These are phyloP conservation scores for Coemansia sp. DNA, from an alignment of 192 early-diverging fungal species.

Conservation along the genomic window DNA sequence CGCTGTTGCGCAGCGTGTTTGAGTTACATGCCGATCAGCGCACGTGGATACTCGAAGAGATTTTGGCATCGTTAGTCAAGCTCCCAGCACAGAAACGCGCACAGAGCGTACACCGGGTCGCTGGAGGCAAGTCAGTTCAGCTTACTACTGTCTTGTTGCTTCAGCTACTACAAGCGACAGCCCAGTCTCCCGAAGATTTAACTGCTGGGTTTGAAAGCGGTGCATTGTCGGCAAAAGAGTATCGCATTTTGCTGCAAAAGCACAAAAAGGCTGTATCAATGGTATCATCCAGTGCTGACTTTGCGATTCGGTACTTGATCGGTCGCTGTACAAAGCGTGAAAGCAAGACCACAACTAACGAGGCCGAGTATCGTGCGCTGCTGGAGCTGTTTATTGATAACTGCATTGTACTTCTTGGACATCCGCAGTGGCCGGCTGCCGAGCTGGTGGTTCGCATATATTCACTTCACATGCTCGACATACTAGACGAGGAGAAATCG, in stretches of 20 bases:
- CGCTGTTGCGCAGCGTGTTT: conserved; percentile 40
- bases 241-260: conserved; percentile 29
- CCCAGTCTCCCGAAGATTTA: conserved; percentile 35
- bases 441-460: conserved; percentile 69
- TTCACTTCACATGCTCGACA: conserved; percentile 66
- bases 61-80: conserved; percentile 70
- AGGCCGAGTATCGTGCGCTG: conserved; percentile 70
- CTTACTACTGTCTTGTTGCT: conserved; percentile 71
- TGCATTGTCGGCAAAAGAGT: conserved; percentile 34
- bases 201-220: conserved; percentile 37
- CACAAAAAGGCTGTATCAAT: conserved; percentile 56
- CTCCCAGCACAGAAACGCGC: conserved; percentile 61
- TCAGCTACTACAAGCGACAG: conserved; percentile 61
- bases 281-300: conserved; percentile 57
- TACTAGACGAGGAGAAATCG: conserved; percentile 62
- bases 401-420: conserved; percentile 65
- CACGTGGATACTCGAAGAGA: conserved; percentile 83
- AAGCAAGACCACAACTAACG: conserved; percentile 49
- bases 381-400: conserved; percentile 76
- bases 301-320: conserved; percentile 63
- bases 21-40: conserved; percentile 58
- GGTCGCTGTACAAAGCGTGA: conserved; percentile 55
- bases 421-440: conserved; percentile 90
- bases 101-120: conserved; percentile 57
- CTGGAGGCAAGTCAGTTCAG: conserved; percentile 67